Evolutionary conservation across 192 early-diverging fungal genomes (phyloP), one percentile per base, ranked within the genome.

Genomic region (Gryganskiella cystojenkinii): DNA sequence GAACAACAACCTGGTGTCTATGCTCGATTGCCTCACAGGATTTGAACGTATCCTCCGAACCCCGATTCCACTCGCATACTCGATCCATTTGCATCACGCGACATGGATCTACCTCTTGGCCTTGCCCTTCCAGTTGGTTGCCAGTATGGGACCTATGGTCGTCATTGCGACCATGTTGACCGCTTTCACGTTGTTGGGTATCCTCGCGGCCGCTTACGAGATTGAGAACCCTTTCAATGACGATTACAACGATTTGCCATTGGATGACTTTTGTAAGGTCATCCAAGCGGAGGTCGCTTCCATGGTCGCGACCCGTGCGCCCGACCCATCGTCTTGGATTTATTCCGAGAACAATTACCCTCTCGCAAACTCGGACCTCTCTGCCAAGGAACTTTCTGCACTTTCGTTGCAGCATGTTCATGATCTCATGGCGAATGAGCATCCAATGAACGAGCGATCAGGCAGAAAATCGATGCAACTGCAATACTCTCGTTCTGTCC

Each of bases 141-240:
- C 34, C 19, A 46, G 17, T 27, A 50, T 81, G 10, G 33, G 67
- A 43, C 90, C 88, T 79, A 70, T 81, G 25, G 89, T 91, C 34
- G 87, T 95, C 37, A 79, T 89, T 3, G 64, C 94, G 22, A 82
- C 87, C 61, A 83, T 89, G 52, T 72, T 96, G 19, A 81, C 88
- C 8, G 76, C 90, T 3, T 93, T 94, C 54, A 89, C 85, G 60
- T 81, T 95, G 76, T 74, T 95, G 17, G 95, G 95, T 69, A 92
- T 97, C 61, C 90, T 94, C 52, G 73, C 78, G 4, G 95, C 95
- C 63, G 94, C 91, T 19, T 83, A 84, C 19, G 92, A 95, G 80
- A 95, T 97, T 60, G 95, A 97, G 80, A 95, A 96, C 74, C 95
- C 95, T 13, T 96, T 96, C 70, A 92, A 92, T 30, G 83, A 86